Percentiles rank a stretch among this genome's conserved stretches.
Conservation (phyloP, 2,329 filamentous ascomycete species). For the Cladosporium phlei region DNA sequence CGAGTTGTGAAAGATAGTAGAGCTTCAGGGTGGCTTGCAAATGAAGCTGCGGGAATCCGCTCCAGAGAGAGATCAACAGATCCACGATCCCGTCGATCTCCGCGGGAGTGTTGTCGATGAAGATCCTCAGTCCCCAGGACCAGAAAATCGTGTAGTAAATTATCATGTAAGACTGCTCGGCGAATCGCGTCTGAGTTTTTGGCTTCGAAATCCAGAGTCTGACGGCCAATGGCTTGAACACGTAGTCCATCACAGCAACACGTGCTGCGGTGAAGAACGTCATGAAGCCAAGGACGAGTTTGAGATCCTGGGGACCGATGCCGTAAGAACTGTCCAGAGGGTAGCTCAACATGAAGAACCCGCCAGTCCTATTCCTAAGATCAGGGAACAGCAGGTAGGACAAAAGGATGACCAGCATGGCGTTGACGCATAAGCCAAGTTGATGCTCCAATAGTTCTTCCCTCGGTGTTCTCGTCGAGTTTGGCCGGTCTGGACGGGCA, state of each 20-base stretch:
- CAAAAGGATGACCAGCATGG: constrained; percentile 75
- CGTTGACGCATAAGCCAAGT: constrained; percentile 72
- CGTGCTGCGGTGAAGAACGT: constrained; percentile 83
- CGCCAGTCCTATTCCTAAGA: constrained; percentile 69
- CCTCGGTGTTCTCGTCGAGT: not conserved
- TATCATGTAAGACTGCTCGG: constrained; percentile 89
- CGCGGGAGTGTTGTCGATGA: constrained; percentile 24
- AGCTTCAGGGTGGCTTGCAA: constrained; percentile 71
- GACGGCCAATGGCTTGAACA: constrained; percentile 72
- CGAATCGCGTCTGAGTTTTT: constrained; percentile 52
- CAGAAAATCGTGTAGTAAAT: constrained; percentile 80
- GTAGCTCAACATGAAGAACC: constrained; percentile 85
- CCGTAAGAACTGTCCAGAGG: constrained; percentile 59
- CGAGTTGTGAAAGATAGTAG: constrained; percentile 85
- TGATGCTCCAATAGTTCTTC: constrained; percentile 32
- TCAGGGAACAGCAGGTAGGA: constrained; percentile 78
- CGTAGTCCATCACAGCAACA: constrained; percentile 79
- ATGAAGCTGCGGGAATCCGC: constrained; percentile 74
- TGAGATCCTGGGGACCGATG: constrained; percentile 73
- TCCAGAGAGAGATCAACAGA: constrained; percentile 58
- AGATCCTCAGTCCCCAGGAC: constrained; percentile 69
- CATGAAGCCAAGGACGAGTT: constrained; percentile 71
- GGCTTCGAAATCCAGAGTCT: constrained; percentile 63
- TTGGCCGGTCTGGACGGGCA: not conserved
- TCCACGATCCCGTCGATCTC: constrained; percentile 15